These are phyloP conservation scores for Saitozyma sp. DNA, from an alignment of 768 basidiomycete species.

Conservation along the genomic window DNA sequence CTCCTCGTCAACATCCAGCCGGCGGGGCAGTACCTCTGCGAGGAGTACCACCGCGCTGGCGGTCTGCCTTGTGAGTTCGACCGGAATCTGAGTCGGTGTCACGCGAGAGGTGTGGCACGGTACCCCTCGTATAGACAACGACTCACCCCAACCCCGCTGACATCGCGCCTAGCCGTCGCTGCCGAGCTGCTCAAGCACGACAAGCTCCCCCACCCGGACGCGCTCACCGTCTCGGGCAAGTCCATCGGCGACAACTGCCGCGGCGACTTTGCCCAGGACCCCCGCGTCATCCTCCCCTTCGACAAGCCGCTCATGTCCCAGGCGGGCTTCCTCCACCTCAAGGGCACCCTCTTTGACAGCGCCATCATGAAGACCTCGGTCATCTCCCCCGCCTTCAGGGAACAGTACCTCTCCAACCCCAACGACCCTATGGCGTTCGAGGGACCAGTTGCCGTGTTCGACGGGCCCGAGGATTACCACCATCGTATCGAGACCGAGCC, in stretches of 20 bases:
- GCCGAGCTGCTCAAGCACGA: constrained; percentile 37
- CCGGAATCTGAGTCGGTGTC: no score
- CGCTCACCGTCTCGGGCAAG: constrained; percentile 45
- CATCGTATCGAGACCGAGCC: constrained; percentile 33
- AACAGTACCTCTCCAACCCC: constrained; percentile 48
- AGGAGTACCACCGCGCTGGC: constrained; percentile 47
- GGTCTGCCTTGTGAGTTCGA: constrained; percentile 38
- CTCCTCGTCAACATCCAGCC: constrained; percentile 43
- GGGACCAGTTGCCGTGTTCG: constrained; percentile 49
- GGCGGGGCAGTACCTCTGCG: constrained; percentile 45
- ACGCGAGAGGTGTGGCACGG: no score
- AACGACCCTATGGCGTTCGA: constrained; percentile 50
- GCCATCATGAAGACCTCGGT: constrained; percentile 52
- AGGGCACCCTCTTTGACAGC: constrained; percentile 47
- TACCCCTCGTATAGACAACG: no score
- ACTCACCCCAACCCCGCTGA: no score
- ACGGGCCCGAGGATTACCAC: constrained; percentile 52
- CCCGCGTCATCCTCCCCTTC: constrained; percentile 45
- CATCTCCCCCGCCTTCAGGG: constrained; percentile 44
- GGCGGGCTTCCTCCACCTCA: constrained; percentile 49
- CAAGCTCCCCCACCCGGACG: constrained; percentile 36
- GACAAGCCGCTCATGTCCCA: constrained; percentile 38
- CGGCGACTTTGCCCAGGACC: constrained; percentile 39
- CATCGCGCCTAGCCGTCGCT: constrained; percentile 25
- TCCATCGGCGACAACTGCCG: constrained; percentile 45